Evolutionary conservation across 768 basidiomycete genomes (phyloP).

Genomic region (Termitomyces sp.): DNA sequence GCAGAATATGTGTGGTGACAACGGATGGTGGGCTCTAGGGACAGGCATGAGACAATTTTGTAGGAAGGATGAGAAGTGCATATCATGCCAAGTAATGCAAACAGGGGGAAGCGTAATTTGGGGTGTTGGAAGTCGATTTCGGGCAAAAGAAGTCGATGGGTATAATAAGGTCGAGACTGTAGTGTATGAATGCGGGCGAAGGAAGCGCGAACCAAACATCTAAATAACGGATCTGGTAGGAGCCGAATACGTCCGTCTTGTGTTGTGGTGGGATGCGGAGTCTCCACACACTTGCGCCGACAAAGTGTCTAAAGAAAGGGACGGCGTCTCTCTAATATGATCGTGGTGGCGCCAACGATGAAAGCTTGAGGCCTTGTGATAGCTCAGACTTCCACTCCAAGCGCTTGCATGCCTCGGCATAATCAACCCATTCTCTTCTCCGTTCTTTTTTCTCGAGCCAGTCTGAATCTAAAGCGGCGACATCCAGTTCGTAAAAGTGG

Average conservation of each 20-base stretch:
- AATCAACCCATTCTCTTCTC: constrained; percentile 85
- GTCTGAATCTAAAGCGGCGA: constrained; percentile 66
- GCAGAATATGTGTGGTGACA: constrained; percentile 3
- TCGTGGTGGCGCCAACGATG: constrained; percentile 54
- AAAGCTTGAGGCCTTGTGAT: constrained; percentile 68
- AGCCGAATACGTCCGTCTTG: constrained; percentile 13
- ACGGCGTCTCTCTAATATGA: constrained; percentile 18
- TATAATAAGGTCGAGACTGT: constrained; percentile 19
- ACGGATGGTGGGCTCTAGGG: constrained; percentile 13
- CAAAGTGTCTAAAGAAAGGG: constrained; percentile 2
- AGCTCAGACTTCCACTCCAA: constrained; percentile 86
- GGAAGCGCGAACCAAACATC: constrained; percentile 19
- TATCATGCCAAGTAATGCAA: not conserved
- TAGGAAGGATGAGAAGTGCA: constrained; percentile 6
- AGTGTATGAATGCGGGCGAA: constrained; percentile 26
- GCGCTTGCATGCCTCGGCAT: constrained; percentile 70
- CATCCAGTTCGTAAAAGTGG: constrained; percentile 90
- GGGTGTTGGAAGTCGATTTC: constrained; percentile 8
- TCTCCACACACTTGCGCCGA: constrained; percentile 4
- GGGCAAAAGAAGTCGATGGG: constrained; percentile 13
- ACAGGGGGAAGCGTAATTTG: constrained; percentile 3
- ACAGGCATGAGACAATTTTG: constrained; percentile 14
- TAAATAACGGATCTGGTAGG: constrained; percentile 17
- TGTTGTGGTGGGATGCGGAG: constrained; percentile 2
- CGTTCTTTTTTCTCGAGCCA: constrained; percentile 84